Percentiles rank a stretch among this genome's conserved stretches.
These are phyloP conservation scores for Aurantiochytrium sp. DNA, from an alignment of 108 stramenopile species.

Conservation along the genomic window DNA sequence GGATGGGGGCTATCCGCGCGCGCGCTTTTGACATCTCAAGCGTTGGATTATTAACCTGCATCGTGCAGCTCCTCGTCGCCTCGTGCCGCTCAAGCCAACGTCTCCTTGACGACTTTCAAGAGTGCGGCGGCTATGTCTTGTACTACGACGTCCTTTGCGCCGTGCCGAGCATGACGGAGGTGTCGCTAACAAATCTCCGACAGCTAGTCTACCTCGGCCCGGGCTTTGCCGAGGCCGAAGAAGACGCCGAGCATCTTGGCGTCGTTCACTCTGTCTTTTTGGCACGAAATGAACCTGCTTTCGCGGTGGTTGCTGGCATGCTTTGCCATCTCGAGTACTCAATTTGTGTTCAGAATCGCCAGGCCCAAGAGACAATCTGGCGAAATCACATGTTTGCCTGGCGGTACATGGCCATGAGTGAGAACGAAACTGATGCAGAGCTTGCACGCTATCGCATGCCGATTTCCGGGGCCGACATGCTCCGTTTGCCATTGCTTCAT, in stretches of 20 bases:
- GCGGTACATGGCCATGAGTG: background rate
- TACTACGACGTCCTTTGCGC: background rate
- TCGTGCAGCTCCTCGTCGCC: background rate
- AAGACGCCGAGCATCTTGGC: background rate
- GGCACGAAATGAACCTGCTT: background rate
- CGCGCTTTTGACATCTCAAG: background rate
- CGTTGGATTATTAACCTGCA: background rate
- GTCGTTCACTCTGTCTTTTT: background rate
- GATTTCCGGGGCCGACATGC: background rate
- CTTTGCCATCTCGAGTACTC: background rate
- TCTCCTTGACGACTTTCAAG: background rate
- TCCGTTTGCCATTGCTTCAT: background rate
- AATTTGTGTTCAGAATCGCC: background rate
- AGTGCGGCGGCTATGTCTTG: background rate
- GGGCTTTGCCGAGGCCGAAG: background rate
- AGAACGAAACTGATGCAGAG: background rate
- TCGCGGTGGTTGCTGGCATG: background rate
- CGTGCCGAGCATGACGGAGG: background rate
- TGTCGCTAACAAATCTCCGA: background rate
- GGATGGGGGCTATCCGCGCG: background rate
- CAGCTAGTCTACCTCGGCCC: background rate
- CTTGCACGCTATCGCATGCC: background rate
- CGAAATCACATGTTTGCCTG: background rate
- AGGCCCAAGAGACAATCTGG: background rate
- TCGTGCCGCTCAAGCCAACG: background rate